Base-by-base conservation (phyloP, 1,284 basidiomycete genomes). In the Trichosporon inkin region DNA sequence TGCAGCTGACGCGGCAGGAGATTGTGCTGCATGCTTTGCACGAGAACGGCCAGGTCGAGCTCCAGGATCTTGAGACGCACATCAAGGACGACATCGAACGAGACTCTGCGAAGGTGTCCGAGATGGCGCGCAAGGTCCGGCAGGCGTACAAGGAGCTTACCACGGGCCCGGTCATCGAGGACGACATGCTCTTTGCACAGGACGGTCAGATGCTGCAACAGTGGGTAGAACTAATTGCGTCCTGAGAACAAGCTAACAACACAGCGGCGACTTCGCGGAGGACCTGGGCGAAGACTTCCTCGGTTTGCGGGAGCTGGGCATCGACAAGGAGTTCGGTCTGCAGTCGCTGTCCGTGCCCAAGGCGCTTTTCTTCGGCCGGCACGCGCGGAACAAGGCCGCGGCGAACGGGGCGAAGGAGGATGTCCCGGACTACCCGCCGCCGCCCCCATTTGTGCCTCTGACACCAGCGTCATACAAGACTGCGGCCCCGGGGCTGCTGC, bases 281-380 rank as follows among this genome's bases (percentile, higher is more conserved):
- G 83, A 86, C 20, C 83, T 95, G 16, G 93, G 92, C 37, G 93
- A 96, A 69, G 94, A 98, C 77, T 96, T 93, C 78, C 85, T 98
- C 35, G 94, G 93, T 17, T 82, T 97, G 32, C 84, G 85, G 57
- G 92, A 90, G 72, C 79, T 94, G 41, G 94, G 94, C 19, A 90
- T 98, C 59, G 92, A 92, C 54, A 83, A 84, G 47, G 94, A 97
- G 73, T 82, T 90, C 57, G 90, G 91, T n/a, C 78, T 94, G 64
- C 83, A 86, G 1, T 88, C 83, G 62, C 82, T 96, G 54, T 84
- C 83, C 11, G 84, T 96, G 17, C 94, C 94, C 6, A 87, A 86
- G 71, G 84, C 83, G 58, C 75, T 97, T 35, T 84, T 93, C 72
- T 88, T 86, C 69, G 86, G 88, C 37, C 86, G 88, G 74, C 64